Percentiles rank a stretch among this genome's conserved stretches.
Conservation (phyloP, 495 filamentous ascomycete species). For the Xylaria telfairii region DNA sequence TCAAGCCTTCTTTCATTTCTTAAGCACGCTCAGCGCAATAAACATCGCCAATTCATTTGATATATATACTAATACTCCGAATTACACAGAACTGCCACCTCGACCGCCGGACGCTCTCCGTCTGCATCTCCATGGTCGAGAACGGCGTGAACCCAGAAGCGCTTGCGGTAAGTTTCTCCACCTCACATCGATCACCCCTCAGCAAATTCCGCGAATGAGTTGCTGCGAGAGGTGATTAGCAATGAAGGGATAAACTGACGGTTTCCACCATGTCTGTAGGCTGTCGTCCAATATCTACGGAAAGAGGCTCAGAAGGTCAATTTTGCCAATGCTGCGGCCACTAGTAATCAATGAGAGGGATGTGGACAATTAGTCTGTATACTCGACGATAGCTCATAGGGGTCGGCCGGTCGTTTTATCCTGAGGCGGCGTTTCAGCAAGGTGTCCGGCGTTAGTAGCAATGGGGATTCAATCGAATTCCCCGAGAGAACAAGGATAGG, state of each 20-base stretch:
- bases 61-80: background rate
- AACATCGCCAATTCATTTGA: background rate
- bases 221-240: background rate
- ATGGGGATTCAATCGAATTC: background rate
- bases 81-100: conserved; percentile 81
- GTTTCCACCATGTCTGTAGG: conserved; percentile 48
- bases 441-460: conserved; percentile 9
- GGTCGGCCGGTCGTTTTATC: background rate
- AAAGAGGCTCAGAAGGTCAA: conserved; percentile 62
- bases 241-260: background rate
- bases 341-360: conserved; percentile 29
- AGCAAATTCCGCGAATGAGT: background rate
- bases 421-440: conserved; percentile 4
- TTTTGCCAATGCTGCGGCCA: conserved; percentile 35
- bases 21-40: background rate
- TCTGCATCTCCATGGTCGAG: conserved; percentile 93
- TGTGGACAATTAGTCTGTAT: background rate
- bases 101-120: conserved; percentile 85
- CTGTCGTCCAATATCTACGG: conserved; percentile 74
- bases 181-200: background rate
- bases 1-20: background rate
- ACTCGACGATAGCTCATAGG: background rate
- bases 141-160: conserved; percentile 97
- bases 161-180: conserved; percentile 70
- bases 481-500: background rate